phyloP scores from a whole-genome alignment of 2,329 filamentous ascomycete species.

The Nemania sp. region DNA sequence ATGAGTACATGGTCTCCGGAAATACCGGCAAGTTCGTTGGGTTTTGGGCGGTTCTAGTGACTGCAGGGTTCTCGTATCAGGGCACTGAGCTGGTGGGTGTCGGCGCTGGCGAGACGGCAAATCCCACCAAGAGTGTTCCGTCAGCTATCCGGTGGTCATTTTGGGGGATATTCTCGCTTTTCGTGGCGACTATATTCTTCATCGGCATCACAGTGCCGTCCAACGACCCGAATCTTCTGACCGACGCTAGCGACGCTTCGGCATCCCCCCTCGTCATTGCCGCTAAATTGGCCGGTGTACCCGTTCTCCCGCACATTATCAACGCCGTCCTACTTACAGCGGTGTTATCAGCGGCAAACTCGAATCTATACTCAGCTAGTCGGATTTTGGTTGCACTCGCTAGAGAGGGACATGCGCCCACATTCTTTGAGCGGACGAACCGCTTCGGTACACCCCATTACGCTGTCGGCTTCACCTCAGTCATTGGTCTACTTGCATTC shows the following conservation, averaged over 20 bases:
- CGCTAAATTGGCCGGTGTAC: conserved; percentile 63
- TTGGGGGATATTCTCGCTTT: conserved; percentile 73
- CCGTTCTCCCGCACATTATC: conserved; percentile 68
- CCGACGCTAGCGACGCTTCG: conserved; percentile 58
- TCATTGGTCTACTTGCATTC: conserved; percentile 67
- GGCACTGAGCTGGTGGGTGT: conserved; percentile 78
- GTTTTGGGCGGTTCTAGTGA: conserved; percentile 70
- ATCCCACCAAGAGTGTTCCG: conserved; percentile 73
- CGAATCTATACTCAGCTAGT: conserved; percentile 73
- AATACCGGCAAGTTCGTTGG: conserved; percentile 65
- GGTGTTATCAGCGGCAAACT: conserved; percentile 77
- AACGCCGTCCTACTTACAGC: conserved; percentile 79
- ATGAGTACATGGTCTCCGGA: conserved; percentile 58
- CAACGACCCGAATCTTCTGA: conserved; percentile 57
- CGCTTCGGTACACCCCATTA: conserved; percentile 63
- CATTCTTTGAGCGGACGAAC: conserved; percentile 62
- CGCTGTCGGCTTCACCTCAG: conserved; percentile 59
- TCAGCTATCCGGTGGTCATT: conserved; percentile 74
- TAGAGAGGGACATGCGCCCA: conserved; percentile 64
- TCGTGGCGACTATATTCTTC: conserved; percentile 67
- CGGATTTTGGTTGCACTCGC: conserved; percentile 70
- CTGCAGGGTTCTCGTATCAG: conserved; percentile 71
- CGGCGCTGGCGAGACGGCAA: conserved; percentile 74
- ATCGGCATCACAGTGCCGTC: conserved; percentile 72
- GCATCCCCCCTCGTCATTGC: conserved; percentile 68